phyloP scores from a whole-genome alignment of 495 filamentous ascomycete species.

The Hyphodiscus hymeniophilus region DNA sequence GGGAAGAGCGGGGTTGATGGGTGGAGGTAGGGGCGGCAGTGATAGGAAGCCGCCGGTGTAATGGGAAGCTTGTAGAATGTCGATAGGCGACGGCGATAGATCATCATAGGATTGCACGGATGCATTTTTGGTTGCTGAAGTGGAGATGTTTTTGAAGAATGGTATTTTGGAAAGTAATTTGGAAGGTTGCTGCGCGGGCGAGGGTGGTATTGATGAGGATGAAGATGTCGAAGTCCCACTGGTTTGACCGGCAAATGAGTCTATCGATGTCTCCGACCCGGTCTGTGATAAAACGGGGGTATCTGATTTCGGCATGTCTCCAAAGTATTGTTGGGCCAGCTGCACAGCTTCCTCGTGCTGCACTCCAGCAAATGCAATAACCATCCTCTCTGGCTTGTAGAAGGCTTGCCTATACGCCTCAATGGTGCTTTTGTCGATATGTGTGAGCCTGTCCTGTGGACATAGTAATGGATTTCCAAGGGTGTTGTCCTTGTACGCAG shows the following conservation, averaged over 20 bases:
- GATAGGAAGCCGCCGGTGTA: conserved; percentile 92
- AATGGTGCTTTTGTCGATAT: conserved; percentile 69
- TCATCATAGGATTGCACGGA: conserved; percentile 39
- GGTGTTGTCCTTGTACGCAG: conserved; percentile 91
- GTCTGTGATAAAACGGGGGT: conserved; percentile 47
- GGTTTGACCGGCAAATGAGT: conserved; percentile 35
- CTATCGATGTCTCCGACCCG: conserved; percentile 47
- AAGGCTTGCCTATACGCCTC: conserved; percentile 75
- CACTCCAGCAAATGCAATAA: conserved; percentile 92
- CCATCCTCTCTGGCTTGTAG: conserved; percentile 81
- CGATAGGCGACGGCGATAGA: conserved; percentile 39
- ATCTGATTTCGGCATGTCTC: conserved; percentile 62
- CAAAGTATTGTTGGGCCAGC: conserved; percentile 78
- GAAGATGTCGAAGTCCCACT: conserved; percentile 27
- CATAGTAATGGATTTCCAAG: conserved; percentile 90
- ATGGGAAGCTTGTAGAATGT: conserved; percentile 60
- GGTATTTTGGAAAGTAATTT: conserved; percentile 76
- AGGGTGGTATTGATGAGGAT: conserved; percentile 33
- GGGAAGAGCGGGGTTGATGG: conserved; percentile 69
- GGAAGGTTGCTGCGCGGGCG: conserved; percentile 40
- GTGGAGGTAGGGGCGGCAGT: conserved; percentile 69
- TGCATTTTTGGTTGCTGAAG: conserved; percentile 53
- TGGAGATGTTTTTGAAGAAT: conserved; percentile 86
- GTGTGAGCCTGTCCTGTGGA: conserved; percentile 68
- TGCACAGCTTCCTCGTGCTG: conserved; percentile 71